Evolutionary conservation across 2,329 filamentous ascomycete genomes (phyloP).

Genomic region (Dichotomopilus funicola): DNA sequence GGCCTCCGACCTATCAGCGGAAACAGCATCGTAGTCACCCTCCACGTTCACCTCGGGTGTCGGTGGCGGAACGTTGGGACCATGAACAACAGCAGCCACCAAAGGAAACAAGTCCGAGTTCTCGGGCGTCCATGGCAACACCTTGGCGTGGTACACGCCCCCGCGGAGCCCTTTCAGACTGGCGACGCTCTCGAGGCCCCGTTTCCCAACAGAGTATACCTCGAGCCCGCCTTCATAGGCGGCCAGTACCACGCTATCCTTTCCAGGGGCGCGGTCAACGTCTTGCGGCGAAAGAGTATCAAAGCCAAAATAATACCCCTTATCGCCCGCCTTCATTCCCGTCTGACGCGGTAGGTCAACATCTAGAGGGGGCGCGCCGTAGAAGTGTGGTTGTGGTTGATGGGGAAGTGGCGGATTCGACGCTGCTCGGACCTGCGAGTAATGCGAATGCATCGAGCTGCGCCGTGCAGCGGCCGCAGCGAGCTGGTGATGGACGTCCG

Average conservation of each 20-base stretch:
- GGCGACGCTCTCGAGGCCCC: constrained; percentile 62
- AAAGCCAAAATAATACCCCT: constrained; percentile 74
- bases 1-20: constrained; percentile 34
- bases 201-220: constrained; percentile 65
- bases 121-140: constrained; percentile 62
- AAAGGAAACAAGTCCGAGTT: constrained; percentile 58
- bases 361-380: constrained; percentile 67
- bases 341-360: constrained; percentile 44
- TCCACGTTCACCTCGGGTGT: constrained; percentile 32
- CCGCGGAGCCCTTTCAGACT: constrained; percentile 72
- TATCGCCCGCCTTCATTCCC: constrained; percentile 56
- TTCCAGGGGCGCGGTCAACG: constrained; percentile 32
- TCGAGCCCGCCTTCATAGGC: constrained; percentile 77
- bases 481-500: constrained; percentile 35
- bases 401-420: constrained; percentile 64
- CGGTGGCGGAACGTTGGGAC: constrained; percentile 52
- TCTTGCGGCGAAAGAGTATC: constrained; percentile 56
- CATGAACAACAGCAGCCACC: constrained; percentile 74
- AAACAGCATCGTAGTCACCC: constrained; percentile 32
- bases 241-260: constrained; percentile 63
- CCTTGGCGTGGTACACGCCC: constrained; percentile 73
- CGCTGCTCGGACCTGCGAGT: constrained; percentile 39
- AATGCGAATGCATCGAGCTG: constrained; percentile 47
- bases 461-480: constrained; percentile 35
- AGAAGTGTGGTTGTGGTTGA: constrained; percentile 70